These are phyloP conservation scores for Fusarium sp. DNA, from an alignment of 2,329 filamentous ascomycete species.

Conservation along the genomic window DNA sequence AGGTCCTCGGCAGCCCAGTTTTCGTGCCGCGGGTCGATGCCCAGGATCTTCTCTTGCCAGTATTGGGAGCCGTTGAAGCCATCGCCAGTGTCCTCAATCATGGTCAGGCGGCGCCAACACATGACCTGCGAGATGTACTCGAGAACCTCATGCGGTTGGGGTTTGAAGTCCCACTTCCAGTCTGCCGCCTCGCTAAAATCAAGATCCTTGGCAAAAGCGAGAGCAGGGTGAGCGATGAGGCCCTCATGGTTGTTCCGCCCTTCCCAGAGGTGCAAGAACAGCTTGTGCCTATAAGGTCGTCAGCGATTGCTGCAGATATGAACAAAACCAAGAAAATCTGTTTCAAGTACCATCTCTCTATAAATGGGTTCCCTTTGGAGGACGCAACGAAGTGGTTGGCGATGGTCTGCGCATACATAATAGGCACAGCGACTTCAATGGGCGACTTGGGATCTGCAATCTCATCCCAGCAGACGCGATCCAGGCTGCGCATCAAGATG, in stretches of 20 bases:
- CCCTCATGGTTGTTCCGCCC: slow-evolving; percentile 47
- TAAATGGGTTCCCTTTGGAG: slow-evolving; percentile 58
- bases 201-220: slow-evolving; percentile 48
- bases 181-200: slow-evolving; percentile 48
- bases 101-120: slow-evolving; percentile 52
- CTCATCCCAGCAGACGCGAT: slow-evolving; percentile 57
- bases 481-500: slow-evolving; percentile 56
- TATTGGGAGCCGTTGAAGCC: slow-evolving; percentile 46
- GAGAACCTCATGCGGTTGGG: slow-evolving; percentile 49
- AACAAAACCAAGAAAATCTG: too few species aligned
- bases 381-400: slow-evolving; percentile 55
- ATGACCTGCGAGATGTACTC: slow-evolving; percentile 60
- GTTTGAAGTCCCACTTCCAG: slow-evolving; percentile 52
- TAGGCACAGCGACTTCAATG: slow-evolving; percentile 49
- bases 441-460: slow-evolving; percentile 54
- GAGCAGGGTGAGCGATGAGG: slow-evolving; percentile 44
- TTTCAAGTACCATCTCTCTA: slow-evolving; percentile 51
- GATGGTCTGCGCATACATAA: slow-evolving; percentile 44
- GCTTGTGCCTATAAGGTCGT: slow-evolving; percentile 51
- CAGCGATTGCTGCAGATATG: too few species aligned
- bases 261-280: slow-evolving; percentile 52
- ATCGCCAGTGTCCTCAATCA: slow-evolving; percentile 44
- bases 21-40: slow-evolving; percentile 18
- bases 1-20: slow-evolving; percentile 20
- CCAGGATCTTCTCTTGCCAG: slow-evolving; percentile 33